These are phyloP conservation scores for Carex scoparia DNA, from an alignment of 176 grass and related monocot genomes.

Conservation along the genomic window DNA sequence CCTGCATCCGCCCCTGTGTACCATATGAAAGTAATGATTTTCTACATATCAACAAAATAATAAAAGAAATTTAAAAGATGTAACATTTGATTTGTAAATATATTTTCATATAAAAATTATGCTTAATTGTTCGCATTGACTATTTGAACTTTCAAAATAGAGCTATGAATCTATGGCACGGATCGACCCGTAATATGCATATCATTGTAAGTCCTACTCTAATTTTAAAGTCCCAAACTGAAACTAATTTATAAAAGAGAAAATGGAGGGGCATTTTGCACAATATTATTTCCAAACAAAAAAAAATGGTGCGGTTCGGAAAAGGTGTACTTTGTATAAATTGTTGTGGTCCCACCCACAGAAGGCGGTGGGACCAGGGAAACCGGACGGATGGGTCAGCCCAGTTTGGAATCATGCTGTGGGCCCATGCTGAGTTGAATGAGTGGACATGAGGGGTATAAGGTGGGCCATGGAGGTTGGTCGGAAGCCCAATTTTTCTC, in stretches of 20 bases:
- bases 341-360: background rate
- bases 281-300: background rate
- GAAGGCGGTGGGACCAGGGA: background rate
- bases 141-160: too few relatives aligned
- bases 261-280: background rate
- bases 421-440: slow-evolving; percentile 11
- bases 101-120: too few relatives aligned
- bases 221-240: background rate
- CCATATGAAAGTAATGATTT: too few relatives aligned
- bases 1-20: too few relatives aligned
- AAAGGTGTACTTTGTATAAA: background rate
- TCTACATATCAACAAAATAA: too few relatives aligned
- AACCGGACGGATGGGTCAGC: background rate
- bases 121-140: too few relatives aligned
- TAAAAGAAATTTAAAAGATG: too few relatives aligned
- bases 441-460: slow-evolving; percentile 7
- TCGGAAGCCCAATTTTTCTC: background rate
- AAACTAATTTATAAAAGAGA: background rate
- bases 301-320: background rate
- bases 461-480: background rate
- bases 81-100: too few relatives aligned
- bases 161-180: too few relatives aligned
- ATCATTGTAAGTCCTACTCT: too few relatives aligned
- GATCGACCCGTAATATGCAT: too few relatives aligned
- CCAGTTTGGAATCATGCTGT: slow-evolving; percentile 2